Conservation (phyloP, 192 early-diverging fungal species). For the Backusella morwellensis region DNA sequence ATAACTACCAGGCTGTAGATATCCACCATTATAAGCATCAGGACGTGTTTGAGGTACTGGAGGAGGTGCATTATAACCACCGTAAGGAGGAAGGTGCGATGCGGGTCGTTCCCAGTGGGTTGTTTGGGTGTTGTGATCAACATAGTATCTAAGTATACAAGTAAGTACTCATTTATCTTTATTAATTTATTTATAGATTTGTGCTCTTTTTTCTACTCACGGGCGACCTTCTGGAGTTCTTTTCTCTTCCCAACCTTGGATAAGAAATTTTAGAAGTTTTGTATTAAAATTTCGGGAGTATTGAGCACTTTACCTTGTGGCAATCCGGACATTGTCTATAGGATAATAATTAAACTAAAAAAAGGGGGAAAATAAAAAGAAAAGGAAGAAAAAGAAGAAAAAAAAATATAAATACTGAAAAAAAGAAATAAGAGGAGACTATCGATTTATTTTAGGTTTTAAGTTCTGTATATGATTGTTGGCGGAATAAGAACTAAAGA, state of each 20-base stretch:
- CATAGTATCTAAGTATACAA: conserved; percentile 23
- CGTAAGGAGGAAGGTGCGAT: conserved; percentile 2
- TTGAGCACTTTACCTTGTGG: conserved; percentile 16
- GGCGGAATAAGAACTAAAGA: background rate
- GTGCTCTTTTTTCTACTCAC: background rate
- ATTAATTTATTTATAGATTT: background rate
- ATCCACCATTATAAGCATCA: conserved; percentile 3
- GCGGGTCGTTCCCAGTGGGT: conserved; percentile 36
- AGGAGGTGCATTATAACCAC: background rate
- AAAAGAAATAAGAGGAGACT: background rate
- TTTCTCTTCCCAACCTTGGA: conserved; percentile 26
- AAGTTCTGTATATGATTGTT: background rate
- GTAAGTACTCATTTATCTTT: background rate
- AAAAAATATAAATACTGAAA: background rate
- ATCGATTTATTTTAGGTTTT: background rate
- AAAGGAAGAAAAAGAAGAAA: background rate
- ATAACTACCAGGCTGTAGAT: background rate
- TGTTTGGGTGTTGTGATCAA: conserved; percentile 23
- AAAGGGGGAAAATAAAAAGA: background rate
- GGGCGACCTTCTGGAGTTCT: conserved; percentile 17
- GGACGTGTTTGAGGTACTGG: conserved; percentile 4
- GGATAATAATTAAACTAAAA: background rate
- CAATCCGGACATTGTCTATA: conserved; percentile 6
- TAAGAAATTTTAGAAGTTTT: background rate
- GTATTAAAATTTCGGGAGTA: background rate